Evolutionary conservation across 176 grass and related monocot genomes (phyloP), one percentile per base, ranked within the genome.

Genomic region (Aegilops speltoides): DNA sequence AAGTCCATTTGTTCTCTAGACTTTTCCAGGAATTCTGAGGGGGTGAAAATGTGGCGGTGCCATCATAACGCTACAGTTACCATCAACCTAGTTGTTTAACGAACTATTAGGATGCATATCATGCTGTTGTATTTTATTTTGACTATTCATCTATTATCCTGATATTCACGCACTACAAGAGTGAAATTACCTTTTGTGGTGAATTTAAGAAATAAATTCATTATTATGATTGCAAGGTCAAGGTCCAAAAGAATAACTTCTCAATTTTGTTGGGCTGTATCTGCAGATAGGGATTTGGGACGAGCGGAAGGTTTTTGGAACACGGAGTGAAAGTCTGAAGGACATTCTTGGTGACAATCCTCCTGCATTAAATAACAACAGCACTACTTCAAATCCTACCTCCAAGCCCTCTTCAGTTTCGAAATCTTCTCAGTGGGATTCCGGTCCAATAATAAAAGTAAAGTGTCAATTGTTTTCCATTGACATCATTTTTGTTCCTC

Each of bases 281-380:
- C 62, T 77, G 75, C 86, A 98, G 96, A 84, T 98, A 72, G 82
- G 75, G n/a, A 98, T 98, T 84, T 98, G 96, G 96, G 96, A 98
- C 77, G 96, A 95, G 33, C 91, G 96, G 24, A 98, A 92, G 69
- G 96, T 98, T 37, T 95, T 98, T 85, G 96, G 96, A 50, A 92
- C 88, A 24, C 96, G 86, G 57, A 91, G 92, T 15, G 86, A 84
- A 86, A 74, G 82, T 79, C 88, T 98, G 75, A 98, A 94, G 89
- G 84, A 86, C 29, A 88, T 98, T 90, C 83, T 98, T 94, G 92
- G 96, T 72, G 90, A 91, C 71, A 68, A 20, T 79, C 24, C 82
- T 79, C 24, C 86, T 87, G 45, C 62, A 78, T 52, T 89, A 54
- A 86, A 88, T 61, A 87, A 68, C 63, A 84, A 89, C 38, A 90